These are phyloP conservation scores for Cubamyces sp. DNA, from an alignment of 768 basidiomycete species.

Conservation along the genomic window DNA sequence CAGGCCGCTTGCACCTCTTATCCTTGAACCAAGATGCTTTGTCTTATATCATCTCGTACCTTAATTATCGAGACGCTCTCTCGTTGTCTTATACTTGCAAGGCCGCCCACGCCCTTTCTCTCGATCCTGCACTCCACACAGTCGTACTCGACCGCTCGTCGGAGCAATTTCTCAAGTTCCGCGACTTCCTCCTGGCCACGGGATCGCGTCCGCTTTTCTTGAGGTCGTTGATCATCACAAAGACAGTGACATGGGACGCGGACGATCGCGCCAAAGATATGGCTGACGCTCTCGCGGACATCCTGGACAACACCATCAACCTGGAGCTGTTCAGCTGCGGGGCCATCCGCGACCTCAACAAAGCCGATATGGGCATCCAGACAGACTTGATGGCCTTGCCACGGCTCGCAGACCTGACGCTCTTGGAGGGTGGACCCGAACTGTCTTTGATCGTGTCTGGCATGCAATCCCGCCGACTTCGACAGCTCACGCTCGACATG, in stretches of 20 bases:
- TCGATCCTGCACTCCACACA: slow-evolving; percentile 12
- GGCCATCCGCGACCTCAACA: neutral
- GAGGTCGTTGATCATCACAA: slow-evolving; percentile 10
- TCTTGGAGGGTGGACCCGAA: neutral
- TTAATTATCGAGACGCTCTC: slow-evolving; percentile 7
- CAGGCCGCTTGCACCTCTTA: neutral
- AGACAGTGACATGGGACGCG: slow-evolving; percentile 14
- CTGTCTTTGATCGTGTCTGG: neutral
- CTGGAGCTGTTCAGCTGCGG: slow-evolving; percentile 16
- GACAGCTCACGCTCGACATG: neutral
- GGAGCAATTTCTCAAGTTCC: slow-evolving; percentile 12
- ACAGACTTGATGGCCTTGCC: neutral
- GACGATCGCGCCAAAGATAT: neutral
- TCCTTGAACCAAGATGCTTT: slow-evolving; percentile 9
- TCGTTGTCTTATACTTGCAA: slow-evolving; percentile 18
- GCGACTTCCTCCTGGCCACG: slow-evolving; percentile 10
- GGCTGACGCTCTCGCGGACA: slow-evolving; percentile 7
- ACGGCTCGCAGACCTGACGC: neutral
- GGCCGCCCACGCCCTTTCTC: neutral
- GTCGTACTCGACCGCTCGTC: slow-evolving; percentile 5
- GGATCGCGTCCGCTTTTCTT: slow-evolving; percentile 5
- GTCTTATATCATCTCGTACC: slow-evolving; percentile 3
- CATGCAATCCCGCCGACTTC: neutral
- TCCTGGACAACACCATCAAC: neutral
- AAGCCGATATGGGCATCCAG: neutral